Evolutionary conservation across 768 basidiomycete species (phyloP).

Genomic region (Favolaschia claudopus): DNA sequence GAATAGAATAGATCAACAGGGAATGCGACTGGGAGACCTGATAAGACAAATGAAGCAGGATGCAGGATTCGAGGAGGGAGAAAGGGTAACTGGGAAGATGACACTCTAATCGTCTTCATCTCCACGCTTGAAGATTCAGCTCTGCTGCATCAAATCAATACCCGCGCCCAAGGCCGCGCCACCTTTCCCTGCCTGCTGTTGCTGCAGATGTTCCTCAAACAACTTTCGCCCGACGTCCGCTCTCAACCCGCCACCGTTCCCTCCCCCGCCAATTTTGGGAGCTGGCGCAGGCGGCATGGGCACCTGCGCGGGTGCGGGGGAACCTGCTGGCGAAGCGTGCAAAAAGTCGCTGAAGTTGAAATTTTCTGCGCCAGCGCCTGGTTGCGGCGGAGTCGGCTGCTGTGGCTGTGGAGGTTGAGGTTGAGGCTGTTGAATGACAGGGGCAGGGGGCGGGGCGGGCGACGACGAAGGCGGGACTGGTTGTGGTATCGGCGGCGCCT

Average conservation of each 20-base stretch:
- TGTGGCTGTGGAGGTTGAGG: conserved; percentile 24
- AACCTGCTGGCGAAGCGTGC: conserved; percentile 65
- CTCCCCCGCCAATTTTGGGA: conserved; percentile 44
- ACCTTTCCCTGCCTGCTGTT: conserved; percentile 32
- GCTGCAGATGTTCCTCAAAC: conserved; percentile 59
- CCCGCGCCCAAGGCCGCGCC: conserved; percentile 46
- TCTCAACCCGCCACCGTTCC: conserved; percentile 58
- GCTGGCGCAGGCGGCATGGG: conserved; percentile 3
- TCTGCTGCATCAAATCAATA: conserved; percentile 52
- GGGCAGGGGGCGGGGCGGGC: too few relatives aligned
- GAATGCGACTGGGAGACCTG: too few relatives aligned
- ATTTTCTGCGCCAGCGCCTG: conserved; percentile 31
- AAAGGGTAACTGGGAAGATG: too few relatives aligned
- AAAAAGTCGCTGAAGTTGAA: conserved; percentile 80
- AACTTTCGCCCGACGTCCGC: conserved; percentile 72
- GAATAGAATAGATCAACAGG: too few relatives aligned
- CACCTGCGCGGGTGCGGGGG: conserved; percentile 35
- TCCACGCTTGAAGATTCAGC: too few relatives aligned
- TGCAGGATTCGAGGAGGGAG: too few relatives aligned
- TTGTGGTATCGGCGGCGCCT: neutral
- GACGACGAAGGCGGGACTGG: too few relatives aligned
- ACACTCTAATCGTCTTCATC: too few relatives aligned
- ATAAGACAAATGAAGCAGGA: too few relatives aligned
- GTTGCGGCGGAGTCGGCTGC: neutral
- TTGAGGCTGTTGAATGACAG: conserved; percentile 12